A percentile compares a stretch with the other conserved stretches of the same genome.
Evolutionary conservation across 1,139 yeast species (phyloP).

Genomic region (Groenewaldozyma sp.): DNA sequence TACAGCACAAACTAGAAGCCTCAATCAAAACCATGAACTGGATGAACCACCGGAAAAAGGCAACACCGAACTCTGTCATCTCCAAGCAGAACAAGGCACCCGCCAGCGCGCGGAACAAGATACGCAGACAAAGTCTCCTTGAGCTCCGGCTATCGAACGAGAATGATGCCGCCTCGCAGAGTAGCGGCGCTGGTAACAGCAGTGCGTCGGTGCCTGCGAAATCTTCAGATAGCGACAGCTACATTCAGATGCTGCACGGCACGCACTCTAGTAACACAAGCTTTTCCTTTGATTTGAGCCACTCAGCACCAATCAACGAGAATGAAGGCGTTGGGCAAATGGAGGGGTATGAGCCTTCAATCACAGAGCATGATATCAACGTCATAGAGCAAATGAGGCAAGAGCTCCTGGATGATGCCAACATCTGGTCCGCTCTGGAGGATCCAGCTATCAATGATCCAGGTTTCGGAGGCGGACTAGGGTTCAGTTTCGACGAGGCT

Average conservation of each 20-base stretch:
- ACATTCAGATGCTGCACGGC: background rate
- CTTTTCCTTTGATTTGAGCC: too few species aligned
- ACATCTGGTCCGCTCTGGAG: background rate
- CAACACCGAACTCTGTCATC: background rate
- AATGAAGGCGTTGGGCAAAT: background rate
- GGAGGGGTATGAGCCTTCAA: too few species aligned
- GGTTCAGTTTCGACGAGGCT: too few species aligned
- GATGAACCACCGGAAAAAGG: background rate
- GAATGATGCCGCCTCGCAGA: background rate
- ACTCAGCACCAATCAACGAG: background rate
- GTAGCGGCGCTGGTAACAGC: too few species aligned
- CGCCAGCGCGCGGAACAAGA: background rate
- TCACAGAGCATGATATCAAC: too few species aligned
- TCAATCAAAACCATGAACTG: background rate
- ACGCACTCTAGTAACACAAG: background rate
- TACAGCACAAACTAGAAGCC: too few species aligned
- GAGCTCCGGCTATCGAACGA: constrained; percentile 1
- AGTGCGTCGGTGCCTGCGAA: too few species aligned
- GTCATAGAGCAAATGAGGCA: background rate
- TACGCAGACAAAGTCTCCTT: background rate
- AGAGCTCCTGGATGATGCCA: background rate
- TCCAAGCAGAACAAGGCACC: background rate
- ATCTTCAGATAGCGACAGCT: background rate
- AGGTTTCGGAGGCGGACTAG: too few species aligned
- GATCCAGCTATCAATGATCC: too few species aligned